Base-by-base conservation (phyloP, 169 alveolate species). In the Eimeria acervulina region DNA sequence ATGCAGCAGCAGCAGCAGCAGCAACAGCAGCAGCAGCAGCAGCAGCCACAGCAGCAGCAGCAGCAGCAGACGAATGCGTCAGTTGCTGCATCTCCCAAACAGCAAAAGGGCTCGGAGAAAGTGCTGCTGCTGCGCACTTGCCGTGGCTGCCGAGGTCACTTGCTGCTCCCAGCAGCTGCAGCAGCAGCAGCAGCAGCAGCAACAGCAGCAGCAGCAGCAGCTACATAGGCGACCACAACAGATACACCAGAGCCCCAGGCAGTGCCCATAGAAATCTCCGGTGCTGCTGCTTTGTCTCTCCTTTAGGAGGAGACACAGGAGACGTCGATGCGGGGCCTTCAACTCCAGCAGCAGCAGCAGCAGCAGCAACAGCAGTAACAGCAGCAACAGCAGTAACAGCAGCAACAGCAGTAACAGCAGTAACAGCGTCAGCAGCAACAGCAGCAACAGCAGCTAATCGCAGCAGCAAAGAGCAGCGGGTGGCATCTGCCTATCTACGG, bases 211-310 rank as follows among this genome's bases (percentile, higher is more conserved):
- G 81, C 81, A 36, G 66, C 66, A 13, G 26, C 66, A 55, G 66
- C 66, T 55, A 55, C 66, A 10, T 55, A 2, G 42, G 44, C 28
- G 15, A 36, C 44, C 2, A 7, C 61, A 38, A n/a, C 87, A 76
- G 59, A 17, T 6, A 76, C 87, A 38, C 59, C 87, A 13, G n/a
- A 13, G 59, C 87, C 40, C n/a, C 47, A 36, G 36, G 15, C 8
- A 17, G 8, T 7, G 87, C 87, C 2, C n/a, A 19, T 21, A 76
- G 52, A 76, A 76, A 76, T 21, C 52, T 8, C 59, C 31, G 87
- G 59, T 33, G 87, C 55, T 76, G 87, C 87, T 76, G 87, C 59
- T 76, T 76, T 36, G 87, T 76, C 17, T 76, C 87, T 36, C 87
- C 87, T 19, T n/a, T 31, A 38, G 87, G 12, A 40, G 87, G 87